A percentile compares a stretch with the other conserved stretches of the same genome.
Conservation (phyloP, 2,329 filamentous ascomycete species). For the Fragosphaeria purpurea region DNA sequence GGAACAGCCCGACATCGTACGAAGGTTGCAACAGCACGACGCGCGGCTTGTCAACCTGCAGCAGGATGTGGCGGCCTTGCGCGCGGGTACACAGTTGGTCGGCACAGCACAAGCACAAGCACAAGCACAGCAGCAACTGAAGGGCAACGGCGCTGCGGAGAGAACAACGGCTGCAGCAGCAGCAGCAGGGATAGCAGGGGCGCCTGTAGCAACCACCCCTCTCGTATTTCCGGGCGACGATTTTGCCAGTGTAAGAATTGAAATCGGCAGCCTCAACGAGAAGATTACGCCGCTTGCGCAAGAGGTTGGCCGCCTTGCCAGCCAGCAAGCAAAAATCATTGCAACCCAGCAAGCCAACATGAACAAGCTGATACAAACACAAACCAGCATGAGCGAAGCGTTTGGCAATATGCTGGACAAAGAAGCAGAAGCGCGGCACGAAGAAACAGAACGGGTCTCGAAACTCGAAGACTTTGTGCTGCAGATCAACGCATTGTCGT, state of each 20-base stretch:
- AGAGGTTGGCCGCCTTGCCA: not conserved
- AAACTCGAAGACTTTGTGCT: no score
- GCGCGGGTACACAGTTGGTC: no score
- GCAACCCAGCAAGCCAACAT: not conserved
- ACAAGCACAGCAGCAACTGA: no score
- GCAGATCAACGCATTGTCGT: no score
- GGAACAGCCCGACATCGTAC: not conserved
- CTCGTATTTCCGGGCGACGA: slow-evolving; percentile 12
- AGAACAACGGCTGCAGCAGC: not conserved
- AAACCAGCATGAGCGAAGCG: not conserved
- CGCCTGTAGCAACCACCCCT: not conserved
- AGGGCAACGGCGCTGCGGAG: not conserved
- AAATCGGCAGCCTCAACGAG: slow-evolving; percentile 8
- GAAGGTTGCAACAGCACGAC: no score
- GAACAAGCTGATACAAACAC: not conserved
- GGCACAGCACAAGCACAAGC: no score
- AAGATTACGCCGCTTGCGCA: not conserved
- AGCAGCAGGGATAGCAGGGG: not conserved
- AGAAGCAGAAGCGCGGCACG: not conserved
- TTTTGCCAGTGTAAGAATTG: slow-evolving; percentile 8
- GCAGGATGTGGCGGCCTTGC: no score
- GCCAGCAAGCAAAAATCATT: not conserved
- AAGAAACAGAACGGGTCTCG: no score
- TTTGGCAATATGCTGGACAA: slow-evolving; percentile 4
- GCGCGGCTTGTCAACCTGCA: no score